Evolutionary conservation across 768 basidiomycete genomes (phyloP), one percentile per base, ranked within the genome.

Genomic region (Butyriboletus loyo): DNA sequence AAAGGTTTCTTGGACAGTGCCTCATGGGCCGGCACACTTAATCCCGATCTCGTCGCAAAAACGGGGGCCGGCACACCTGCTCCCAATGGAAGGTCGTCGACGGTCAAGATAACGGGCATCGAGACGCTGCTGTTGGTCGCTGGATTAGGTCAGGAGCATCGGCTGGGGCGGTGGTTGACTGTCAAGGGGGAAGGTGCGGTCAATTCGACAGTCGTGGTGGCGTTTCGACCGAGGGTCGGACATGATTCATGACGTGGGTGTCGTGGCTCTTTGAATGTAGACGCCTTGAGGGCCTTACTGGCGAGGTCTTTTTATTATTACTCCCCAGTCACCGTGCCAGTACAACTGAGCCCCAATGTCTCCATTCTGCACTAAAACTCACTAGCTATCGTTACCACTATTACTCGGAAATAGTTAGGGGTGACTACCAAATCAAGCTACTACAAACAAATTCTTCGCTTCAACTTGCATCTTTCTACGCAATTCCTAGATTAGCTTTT

Each of bases 121-220:
- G 62, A 68, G 39, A 14, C 67, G n/a, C 64, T 81, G 47, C 71
- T 95, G 49, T 66, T 99, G 32, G 81, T 92, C 15, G 93, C 85
- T 7, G 91, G 87, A 10, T 66, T 92, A 17, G 90, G 89, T 2
- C 89, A 94, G 66, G 97, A 99, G 67, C 90, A 87, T 65, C 81
- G 90, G 52, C 67, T 96, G 32, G 96, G 97, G 2, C 77, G 97
- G 56, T 99, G 97, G 96, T 69, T 92, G 64, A 79, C 75, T 43
- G 63, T 89, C 52, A 89, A 87, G 66, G 85, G 84, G 28, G 74
- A 75, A 44, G 87, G 88, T 1, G 83, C 79, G 0, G 75, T 77
- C 58, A 97, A 96, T 70, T 83, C 86, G 7, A 79, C 88, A 2
- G 61, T 89, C 28, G 82, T 93, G 25, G 76, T 84, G 55, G 76